phyloP scores from a whole-genome alignment of 768 basidiomycete species.

The Pleurotus pulmonarius region DNA sequence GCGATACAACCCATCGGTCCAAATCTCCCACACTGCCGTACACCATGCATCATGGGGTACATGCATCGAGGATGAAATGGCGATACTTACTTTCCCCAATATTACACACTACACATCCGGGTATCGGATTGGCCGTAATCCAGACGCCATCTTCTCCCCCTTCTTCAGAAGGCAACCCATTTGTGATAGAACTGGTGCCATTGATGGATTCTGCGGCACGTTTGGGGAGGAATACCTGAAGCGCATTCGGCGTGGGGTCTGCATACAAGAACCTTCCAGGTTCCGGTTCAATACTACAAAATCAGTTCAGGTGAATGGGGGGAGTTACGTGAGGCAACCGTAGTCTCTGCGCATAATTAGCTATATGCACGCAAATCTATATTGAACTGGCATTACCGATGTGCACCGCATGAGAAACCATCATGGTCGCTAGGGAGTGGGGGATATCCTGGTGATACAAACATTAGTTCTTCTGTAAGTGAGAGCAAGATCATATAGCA shows the following conservation, averaged over 20 bases:
- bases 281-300: background rate
- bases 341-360: conserved; percentile 61
- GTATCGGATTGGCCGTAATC: conserved; percentile 83
- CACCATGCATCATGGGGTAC: no score
- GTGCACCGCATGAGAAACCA: conserved; percentile 87
- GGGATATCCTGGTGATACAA: conserved; percentile 63
- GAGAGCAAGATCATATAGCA: background rate
- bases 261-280: conserved; percentile 77
- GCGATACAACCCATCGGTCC: conserved; percentile 83
- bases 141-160: conserved; percentile 61
- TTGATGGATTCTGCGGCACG: conserved; percentile 21
- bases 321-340: conserved; percentile 74
- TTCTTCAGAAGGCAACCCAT: conserved; percentile 45
- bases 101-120: conserved; percentile 84
- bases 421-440: conserved; percentile 76
- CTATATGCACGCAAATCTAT: no score
- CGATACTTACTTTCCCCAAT: conserved; percentile 79
- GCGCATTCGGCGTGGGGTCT: conserved; percentile 73
- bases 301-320: conserved; percentile 7
- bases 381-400: conserved; percentile 50
- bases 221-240: conserved; percentile 73
- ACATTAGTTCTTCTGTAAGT: no score
- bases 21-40: conserved; percentile 81
- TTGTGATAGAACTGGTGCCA: conserved; percentile 17
- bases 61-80: background rate